Percentiles rank a stretch among this genome's conserved stretches.
Evolutionary conservation across 441 rosid genomes (phyloP).

Genomic region (Theobroma grandiflorum): DNA sequence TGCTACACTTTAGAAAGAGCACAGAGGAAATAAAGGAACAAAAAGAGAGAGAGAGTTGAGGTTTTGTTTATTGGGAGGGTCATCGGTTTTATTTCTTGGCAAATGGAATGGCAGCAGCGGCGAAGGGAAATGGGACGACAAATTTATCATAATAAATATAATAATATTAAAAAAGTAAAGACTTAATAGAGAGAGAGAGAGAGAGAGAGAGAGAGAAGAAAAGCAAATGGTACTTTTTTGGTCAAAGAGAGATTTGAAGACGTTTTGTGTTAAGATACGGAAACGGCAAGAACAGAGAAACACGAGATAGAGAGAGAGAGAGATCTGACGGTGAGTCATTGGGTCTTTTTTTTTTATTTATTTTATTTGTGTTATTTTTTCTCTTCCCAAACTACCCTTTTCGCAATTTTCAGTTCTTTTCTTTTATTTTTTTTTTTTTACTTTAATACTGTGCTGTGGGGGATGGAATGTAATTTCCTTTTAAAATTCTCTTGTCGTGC

Average conservation of each 20-base stretch:
- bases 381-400: constrained; percentile 19
- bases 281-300: not conserved
- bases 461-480: not conserved
- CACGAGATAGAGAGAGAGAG: too few relatives aligned
- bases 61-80: too few relatives aligned
- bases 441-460: not conserved
- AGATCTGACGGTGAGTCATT: fast-evolving
- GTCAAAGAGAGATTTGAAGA: constrained; percentile 65
- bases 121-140: constrained; percentile 22
- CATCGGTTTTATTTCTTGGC: too few relatives aligned
- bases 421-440: not conserved
- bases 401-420: too few relatives aligned
- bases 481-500: too few relatives aligned
- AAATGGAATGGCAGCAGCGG: constrained; percentile 23
- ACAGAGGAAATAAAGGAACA: not conserved
- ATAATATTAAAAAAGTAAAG: not conserved
- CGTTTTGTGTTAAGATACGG: constrained; percentile 27
- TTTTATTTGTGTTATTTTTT: not conserved
- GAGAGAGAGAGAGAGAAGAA: constrained; percentile 22
- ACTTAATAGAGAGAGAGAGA: not conserved
- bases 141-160: too few relatives aligned
- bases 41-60: too few relatives aligned
- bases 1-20: not conserved
- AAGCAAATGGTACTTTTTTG: constrained; percentile 38
- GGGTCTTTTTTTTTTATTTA: too few relatives aligned